Conservation (phyloP, 1,139 yeast genomes). For the Yamadazyma spencermartinsiae region DNA sequence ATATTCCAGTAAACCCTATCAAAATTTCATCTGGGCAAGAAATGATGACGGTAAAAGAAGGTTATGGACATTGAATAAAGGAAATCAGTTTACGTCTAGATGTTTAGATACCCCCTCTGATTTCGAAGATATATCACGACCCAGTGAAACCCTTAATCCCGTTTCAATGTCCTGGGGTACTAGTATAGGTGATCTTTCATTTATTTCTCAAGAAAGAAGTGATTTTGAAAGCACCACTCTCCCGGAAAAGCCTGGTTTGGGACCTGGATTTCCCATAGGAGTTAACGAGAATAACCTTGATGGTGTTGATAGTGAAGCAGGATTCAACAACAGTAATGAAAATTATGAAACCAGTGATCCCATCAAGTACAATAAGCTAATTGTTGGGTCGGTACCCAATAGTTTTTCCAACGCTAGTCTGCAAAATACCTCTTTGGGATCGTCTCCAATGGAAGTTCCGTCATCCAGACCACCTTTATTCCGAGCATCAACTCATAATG, state of each 20-base stretch:
- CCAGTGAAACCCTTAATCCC: slow-evolving; percentile 54
- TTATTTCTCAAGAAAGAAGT: slow-evolving; percentile 51
- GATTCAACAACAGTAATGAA: neutral
- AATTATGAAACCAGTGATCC: slow-evolving; percentile 8
- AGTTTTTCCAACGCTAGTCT: slow-evolving; percentile 5
- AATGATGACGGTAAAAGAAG: slow-evolving; percentile 24
- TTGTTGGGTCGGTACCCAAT: slow-evolving; percentile 21
- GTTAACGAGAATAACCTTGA: slow-evolving; percentile 5
- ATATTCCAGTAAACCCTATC: slow-evolving; percentile 46
- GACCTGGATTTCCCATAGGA: slow-evolving; percentile 3
- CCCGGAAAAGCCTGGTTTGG: neutral
- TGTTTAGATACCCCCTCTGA: slow-evolving; percentile 40
- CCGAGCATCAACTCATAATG: slow-evolving; percentile 21
- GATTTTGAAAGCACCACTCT: slow-evolving; percentile 35
- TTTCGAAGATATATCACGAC: slow-evolving; percentile 40
- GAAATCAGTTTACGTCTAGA: slow-evolving; percentile 52
- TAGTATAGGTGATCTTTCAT: slow-evolving; percentile 46
- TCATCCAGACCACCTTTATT: slow-evolving; percentile 20
- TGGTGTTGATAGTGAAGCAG: slow-evolving; percentile 1
- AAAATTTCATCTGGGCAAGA: slow-evolving; percentile 46
- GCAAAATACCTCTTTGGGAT: slow-evolving; percentile 18
- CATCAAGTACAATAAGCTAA: slow-evolving; percentile 14
- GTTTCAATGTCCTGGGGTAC: slow-evolving; percentile 59
- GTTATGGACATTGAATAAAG: slow-evolving; percentile 47
- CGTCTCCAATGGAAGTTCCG: slow-evolving; percentile 28